These are phyloP conservation scores for Ceratobasidium sp. DNA, from an alignment of 1,284 basidiomycete species.

Conservation along the genomic window DNA sequence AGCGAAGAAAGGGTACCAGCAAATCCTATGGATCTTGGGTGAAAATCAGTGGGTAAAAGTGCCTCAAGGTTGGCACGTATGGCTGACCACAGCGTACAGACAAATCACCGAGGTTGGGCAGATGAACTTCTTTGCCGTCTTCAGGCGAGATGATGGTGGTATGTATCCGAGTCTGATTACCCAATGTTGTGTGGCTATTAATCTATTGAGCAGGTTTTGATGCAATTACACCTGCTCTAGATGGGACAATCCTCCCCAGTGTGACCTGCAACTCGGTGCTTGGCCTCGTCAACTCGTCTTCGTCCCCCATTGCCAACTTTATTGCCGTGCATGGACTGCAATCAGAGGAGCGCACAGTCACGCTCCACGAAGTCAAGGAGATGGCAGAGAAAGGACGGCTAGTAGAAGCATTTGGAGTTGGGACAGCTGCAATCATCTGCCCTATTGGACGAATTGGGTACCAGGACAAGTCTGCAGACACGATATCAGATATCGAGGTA, in stretches of 20 bases:
- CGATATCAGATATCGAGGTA: slow-evolving; percentile 68
- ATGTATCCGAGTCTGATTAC: slow-evolving; percentile 44
- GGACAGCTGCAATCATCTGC: slow-evolving; percentile 88
- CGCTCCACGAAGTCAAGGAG: slow-evolving; percentile 65
- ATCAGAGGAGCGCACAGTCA: slow-evolving; percentile 65
- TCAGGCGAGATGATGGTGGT: slow-evolving; percentile 61
- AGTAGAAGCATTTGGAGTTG: slow-evolving; percentile 63
- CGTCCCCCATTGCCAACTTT: slow-evolving; percentile 28
- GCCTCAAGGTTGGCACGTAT: not conserved
- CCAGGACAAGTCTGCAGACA: slow-evolving; percentile 60
- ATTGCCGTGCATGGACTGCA: slow-evolving; percentile 54
- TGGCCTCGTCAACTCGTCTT: slow-evolving; percentile 53
- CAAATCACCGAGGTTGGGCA: slow-evolving; percentile 64
- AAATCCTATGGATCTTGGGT: slow-evolving; percentile 62
- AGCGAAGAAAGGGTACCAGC: slow-evolving; percentile 70
- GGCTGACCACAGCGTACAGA: slow-evolving; percentile 28
- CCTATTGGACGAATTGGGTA: slow-evolving; percentile 88
- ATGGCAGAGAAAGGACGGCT: slow-evolving; percentile 61
- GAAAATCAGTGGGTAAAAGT: slow-evolving; percentile 39
- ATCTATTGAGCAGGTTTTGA: slow-evolving; percentile 59
- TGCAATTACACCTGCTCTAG: slow-evolving; percentile 74
- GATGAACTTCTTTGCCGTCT: slow-evolving; percentile 73
- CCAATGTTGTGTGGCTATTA: not conserved
- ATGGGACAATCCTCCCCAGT: slow-evolving; percentile 75
- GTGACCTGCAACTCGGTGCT: slow-evolving; percentile 79